Conservation (phyloP, 164 flowering plant genomes). For the Magnolia officinalis region DNA sequence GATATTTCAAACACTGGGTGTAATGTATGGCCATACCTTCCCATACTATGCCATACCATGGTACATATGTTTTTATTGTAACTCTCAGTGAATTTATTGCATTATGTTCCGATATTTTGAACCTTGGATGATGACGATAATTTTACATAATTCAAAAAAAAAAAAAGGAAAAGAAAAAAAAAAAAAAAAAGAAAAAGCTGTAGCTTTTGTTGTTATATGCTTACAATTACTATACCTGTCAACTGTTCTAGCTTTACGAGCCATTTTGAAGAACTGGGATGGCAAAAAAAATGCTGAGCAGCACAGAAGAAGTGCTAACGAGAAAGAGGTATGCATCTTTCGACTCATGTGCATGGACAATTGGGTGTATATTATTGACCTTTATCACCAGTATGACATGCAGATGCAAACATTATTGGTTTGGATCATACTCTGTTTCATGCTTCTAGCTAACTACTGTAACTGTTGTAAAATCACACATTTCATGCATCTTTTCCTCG, state of each 20-base stretch:
- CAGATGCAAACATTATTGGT: neutral
- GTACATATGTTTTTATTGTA: too few relatives aligned
- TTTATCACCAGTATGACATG: neutral
- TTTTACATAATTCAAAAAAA: neutral
- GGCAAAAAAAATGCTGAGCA: conserved; percentile 64
- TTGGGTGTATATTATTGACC: neutral
- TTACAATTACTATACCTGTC: neutral
- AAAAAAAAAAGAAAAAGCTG: too few relatives aligned
- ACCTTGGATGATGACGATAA: neutral
- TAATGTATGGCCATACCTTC: too few relatives aligned
- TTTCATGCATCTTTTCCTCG: too few relatives aligned
- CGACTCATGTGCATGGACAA: neutral
- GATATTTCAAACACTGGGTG: too few relatives aligned
- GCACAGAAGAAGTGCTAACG: conserved; percentile 88
- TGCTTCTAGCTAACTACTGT: neutral
- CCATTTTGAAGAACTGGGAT: conserved; percentile 87
- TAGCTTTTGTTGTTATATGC: neutral
- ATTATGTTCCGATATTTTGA: neutral
- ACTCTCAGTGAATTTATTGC: neutral
- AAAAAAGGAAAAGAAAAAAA: neutral
- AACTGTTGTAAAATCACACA: too few relatives aligned
- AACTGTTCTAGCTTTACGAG: conserved; percentile 58
- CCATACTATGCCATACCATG: too few relatives aligned
- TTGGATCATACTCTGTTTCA: neutral
- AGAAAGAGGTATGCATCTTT: conserved; percentile 61